Percentiles rank a stretch among this genome's conserved stretches.
phyloP scores from a whole-genome alignment of 257 asterid genomes.

The Solanum rostratum region DNA sequence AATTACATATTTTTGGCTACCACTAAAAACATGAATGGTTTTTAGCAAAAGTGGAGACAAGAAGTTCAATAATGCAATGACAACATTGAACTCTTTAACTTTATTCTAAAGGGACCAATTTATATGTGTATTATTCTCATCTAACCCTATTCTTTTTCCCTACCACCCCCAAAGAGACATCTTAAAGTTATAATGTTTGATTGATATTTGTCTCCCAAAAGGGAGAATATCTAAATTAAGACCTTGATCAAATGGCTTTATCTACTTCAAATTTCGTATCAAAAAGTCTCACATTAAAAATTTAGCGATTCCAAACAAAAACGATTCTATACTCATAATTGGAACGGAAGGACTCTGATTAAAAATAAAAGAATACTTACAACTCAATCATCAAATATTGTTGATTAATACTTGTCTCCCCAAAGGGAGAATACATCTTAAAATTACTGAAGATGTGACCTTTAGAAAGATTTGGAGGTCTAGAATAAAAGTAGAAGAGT shows the following conservation, averaged over 20 bases:
- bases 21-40: background rate
- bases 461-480: background rate
- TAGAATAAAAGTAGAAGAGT: background rate
- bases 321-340: rapidly evolving
- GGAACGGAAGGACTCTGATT: background rate
- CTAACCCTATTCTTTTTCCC: background rate
- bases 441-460: background rate
- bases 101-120: background rate
- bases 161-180: constrained; percentile 7
- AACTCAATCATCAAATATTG: background rate
- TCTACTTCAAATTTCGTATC: background rate
- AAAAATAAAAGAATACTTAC: background rate
- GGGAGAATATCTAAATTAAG: constrained; percentile 42
- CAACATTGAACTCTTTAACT: background rate
- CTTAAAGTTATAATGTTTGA: background rate
- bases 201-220: constrained; percentile 45
- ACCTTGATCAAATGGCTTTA: constrained; percentile 1
- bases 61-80: background rate
- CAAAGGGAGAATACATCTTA: constrained; percentile 36
- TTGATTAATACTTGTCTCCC: constrained; percentile 35
- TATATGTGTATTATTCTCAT: background rate
- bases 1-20: background rate
- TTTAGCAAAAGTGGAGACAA: background rate
- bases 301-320: background rate
- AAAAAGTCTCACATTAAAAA: background rate